Percentiles rank a stretch among this genome's conserved stretches.
These are phyloP conservation scores for Penicillium griseofulvum DNA, from an alignment of 2,329 filamentous ascomycete genomes.

Conservation along the genomic window DNA sequence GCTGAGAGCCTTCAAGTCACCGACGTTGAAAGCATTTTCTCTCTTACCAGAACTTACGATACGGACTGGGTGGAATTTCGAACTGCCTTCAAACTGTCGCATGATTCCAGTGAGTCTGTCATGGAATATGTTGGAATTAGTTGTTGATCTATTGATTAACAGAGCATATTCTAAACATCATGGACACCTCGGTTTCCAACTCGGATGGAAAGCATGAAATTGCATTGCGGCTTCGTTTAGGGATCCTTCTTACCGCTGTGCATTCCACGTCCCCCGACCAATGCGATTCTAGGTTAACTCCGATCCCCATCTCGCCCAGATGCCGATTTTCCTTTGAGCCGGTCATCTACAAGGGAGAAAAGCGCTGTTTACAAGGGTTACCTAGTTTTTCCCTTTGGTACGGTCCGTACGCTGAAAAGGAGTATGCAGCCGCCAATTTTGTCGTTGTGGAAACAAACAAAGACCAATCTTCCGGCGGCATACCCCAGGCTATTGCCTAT, in stretches of 20 bases:
- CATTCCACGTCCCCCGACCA: neutral
- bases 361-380: neutral
- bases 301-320: neutral
- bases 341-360: neutral
- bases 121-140: neutral
- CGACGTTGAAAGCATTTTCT: neutral
- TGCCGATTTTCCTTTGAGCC: neutral
- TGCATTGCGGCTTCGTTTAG: neutral
- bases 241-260: neutral
- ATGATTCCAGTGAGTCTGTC: neutral
- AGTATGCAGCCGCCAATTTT: neutral
- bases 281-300: no score
- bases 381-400: neutral
- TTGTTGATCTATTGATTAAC: neutral
- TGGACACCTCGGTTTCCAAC: neutral
- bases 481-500: neutral
- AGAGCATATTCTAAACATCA: neutral
- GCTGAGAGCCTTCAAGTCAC: neutral
- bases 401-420: neutral
- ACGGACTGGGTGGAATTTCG: neutral
- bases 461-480: no score
- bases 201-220: neutral
- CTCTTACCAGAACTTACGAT: neutral
- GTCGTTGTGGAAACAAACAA: neutral
- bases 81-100: neutral